These are phyloP conservation scores for Staphylotrichum longicolle DNA, from an alignment of 495 filamentous ascomycete genomes.

Conservation along the genomic window DNA sequence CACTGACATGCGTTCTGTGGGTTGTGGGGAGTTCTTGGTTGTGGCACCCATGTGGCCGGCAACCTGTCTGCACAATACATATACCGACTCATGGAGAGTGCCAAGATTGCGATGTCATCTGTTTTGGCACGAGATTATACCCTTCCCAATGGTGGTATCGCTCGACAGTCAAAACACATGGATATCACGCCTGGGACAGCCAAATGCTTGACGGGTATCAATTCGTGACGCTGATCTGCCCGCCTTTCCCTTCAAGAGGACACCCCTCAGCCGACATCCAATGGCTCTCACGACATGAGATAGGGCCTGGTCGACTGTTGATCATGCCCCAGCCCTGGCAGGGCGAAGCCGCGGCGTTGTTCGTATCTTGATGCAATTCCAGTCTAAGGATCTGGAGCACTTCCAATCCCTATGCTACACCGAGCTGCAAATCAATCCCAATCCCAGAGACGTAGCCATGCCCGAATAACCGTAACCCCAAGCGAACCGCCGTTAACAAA, in stretches of 20 bases:
- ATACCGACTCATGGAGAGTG: no score
- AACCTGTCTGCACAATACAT: no score
- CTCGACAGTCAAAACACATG: no score
- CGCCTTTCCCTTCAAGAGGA: constrained; percentile 4
- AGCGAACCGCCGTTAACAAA: constrained; percentile 34
- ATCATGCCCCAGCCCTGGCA: constrained; percentile 26
- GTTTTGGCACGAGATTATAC: no score
- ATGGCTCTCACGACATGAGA: constrained; percentile 12
- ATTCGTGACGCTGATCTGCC: constrained; percentile 12
- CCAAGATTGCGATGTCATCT: no score
- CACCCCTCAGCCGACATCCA: not conserved
- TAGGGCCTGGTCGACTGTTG: constrained; percentile 9
- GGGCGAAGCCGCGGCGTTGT: constrained; percentile 22
- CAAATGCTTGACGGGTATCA: constrained; percentile 9
- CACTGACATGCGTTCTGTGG: no score
- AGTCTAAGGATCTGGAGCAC: constrained; percentile 42
- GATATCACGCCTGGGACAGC: not conserved
- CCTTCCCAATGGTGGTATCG: no score
- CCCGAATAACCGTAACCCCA: constrained; percentile 36
- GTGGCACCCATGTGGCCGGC: no score
- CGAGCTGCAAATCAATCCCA: constrained; percentile 32
- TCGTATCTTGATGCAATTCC: constrained; percentile 38
- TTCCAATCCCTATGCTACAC: constrained; percentile 42
- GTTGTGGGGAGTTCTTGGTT: no score
- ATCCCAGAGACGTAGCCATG: constrained; percentile 37